A percentile compares a stretch with the other conserved stretches of the same genome.
Conservation (phyloP, 768 basidiomycete species). For the Lactarius trivialis region DNA sequence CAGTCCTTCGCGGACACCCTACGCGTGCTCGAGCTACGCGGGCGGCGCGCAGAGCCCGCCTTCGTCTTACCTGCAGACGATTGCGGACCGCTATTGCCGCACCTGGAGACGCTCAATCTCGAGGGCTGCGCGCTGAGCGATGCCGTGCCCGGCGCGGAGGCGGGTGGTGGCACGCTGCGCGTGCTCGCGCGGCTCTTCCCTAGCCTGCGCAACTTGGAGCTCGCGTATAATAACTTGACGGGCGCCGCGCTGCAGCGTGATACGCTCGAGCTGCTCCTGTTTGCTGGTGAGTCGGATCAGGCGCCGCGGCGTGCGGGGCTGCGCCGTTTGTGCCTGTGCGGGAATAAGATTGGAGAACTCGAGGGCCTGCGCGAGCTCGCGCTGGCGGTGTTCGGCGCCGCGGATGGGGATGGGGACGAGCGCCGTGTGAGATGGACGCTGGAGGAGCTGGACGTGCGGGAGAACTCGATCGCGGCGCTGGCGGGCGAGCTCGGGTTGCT, state of each 20-base stretch:
- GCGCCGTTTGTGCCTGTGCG: slow-evolving; percentile 57
- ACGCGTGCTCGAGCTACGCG: slow-evolving; percentile 48
- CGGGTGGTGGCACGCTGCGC: slow-evolving; percentile 49
- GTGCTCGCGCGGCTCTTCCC: slow-evolving; percentile 65
- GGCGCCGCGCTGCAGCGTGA: slow-evolving; percentile 44
- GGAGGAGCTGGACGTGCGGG: slow-evolving; percentile 76
- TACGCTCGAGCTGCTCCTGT: slow-evolving; percentile 44
- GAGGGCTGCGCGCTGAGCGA: slow-evolving; percentile 70
- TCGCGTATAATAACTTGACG: slow-evolving; percentile 70
- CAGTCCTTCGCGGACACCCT: slow-evolving; percentile 24
- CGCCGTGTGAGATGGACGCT: slow-evolving; percentile 57
- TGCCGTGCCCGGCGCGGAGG: slow-evolving; percentile 38
- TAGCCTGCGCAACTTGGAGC: slow-evolving; percentile 55
- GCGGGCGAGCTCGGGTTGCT: slow-evolving; percentile 66
- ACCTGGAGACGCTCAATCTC: slow-evolving; percentile 65
- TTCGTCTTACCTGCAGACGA: slow-evolving; percentile 44
- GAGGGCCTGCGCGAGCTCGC: slow-evolving; percentile 58
- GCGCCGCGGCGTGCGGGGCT: slow-evolving; percentile 42
- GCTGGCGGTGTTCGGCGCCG: slow-evolving; percentile 44
- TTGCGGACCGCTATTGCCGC: slow-evolving; percentile 45
- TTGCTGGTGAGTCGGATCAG: slow-evolving; percentile 26
- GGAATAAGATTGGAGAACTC: slow-evolving; percentile 57
- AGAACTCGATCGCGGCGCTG: slow-evolving; percentile 70
- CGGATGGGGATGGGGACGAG: slow-evolving; percentile 39
- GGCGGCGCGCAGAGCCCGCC: slow-evolving; percentile 60